Evolutionary conservation across 371 early-diverging fungal species (phyloP).

Genomic region (Rhizopus sp.): DNA sequence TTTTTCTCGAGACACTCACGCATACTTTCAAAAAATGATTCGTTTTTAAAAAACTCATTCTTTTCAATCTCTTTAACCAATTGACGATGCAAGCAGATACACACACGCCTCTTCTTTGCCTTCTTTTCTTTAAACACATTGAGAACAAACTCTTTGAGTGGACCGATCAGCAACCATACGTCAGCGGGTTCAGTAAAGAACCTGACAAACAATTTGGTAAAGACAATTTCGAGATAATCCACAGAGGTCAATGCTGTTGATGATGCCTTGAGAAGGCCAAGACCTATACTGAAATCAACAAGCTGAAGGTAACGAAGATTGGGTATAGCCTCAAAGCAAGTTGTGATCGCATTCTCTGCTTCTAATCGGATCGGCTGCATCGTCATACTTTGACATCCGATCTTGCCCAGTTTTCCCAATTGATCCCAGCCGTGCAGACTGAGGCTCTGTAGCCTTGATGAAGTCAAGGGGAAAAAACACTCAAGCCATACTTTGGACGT

Average conservation of each 20-base stretch:
- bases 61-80: slow-evolving; percentile 5
- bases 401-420: slow-evolving; percentile 18
- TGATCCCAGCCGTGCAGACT: slow-evolving; percentile 31
- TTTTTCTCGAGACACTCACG: background rate
- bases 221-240: slow-evolving; percentile 12
- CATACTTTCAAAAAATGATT: slow-evolving; percentile 2
- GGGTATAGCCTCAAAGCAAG: slow-evolving; percentile 14
- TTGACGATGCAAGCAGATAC: slow-evolving; percentile 9
- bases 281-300: slow-evolving; percentile 22
- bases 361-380: slow-evolving; percentile 21
- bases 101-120: background rate
- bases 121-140: slow-evolving; percentile 6
- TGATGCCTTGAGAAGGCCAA: slow-evolving; percentile 17
- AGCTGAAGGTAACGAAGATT: background rate
- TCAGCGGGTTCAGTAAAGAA: slow-evolving; percentile 13
- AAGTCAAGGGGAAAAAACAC: slow-evolving; percentile 1
- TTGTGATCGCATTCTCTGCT: slow-evolving; percentile 22
- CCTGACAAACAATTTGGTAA: slow-evolving; percentile 8
- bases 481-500: slow-evolving; percentile 21
- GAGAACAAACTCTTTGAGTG: slow-evolving; percentile 20
- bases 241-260: slow-evolving; percentile 4
- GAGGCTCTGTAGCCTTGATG: slow-evolving; percentile 1
- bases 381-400: slow-evolving; percentile 9
- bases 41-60: slow-evolving; percentile 5
- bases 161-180: slow-evolving; percentile 18